Percentiles rank a stretch among this genome's conserved stretches.
phyloP scores from a whole-genome alignment of 1,284 basidiomycete genomes.

The Pseudozyma tsukubaensis region DNA sequence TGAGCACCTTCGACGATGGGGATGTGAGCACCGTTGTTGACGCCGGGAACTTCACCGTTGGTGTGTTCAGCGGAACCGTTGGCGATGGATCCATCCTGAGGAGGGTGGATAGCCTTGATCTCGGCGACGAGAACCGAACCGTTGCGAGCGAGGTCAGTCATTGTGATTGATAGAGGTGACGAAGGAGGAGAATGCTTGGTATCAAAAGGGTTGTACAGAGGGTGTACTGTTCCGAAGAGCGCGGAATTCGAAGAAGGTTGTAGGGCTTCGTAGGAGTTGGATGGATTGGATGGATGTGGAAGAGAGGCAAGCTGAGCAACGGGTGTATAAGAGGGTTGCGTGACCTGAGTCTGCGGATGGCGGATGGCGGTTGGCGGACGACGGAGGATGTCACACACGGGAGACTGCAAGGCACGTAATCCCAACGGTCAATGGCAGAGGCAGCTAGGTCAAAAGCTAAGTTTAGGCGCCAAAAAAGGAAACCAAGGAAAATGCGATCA shows the following conservation, averaged over 20 bases:
- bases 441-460: not conserved
- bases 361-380: too few relatives aligned
- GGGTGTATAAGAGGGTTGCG: not conserved
- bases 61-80: slow-evolving; percentile 11
- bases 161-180: too few relatives aligned
- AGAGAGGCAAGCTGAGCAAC: not conserved
- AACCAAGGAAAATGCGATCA: slow-evolving; percentile 38
- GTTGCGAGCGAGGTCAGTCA: slow-evolving; percentile 48
- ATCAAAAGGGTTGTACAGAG: slow-evolving; percentile 2
- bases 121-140: slow-evolving; percentile 52
- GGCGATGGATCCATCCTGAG: slow-evolving; percentile 5
- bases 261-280: not conserved
- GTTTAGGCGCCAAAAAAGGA: slow-evolving; percentile 4
- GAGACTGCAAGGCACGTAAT: slow-evolving; percentile 1
- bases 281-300: slow-evolving; percentile 5
- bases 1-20: slow-evolving; percentile 12
- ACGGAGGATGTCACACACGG: not conserved
- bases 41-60: slow-evolving; percentile 11
- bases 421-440: not conserved
- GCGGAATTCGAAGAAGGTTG: too few relatives aligned
- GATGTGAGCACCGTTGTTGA: slow-evolving; percentile 8
- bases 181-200: slow-evolving; percentile 4
- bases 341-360: not conserved
- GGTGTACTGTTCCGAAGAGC: slow-evolving; percentile 7
- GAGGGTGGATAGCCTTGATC: slow-evolving; percentile 46